Evolutionary conservation across 2,329 filamentous ascomycete genomes (phyloP), one percentile per base, ranked within the genome.

Genomic region (Colletotrichum coccodes): DNA sequence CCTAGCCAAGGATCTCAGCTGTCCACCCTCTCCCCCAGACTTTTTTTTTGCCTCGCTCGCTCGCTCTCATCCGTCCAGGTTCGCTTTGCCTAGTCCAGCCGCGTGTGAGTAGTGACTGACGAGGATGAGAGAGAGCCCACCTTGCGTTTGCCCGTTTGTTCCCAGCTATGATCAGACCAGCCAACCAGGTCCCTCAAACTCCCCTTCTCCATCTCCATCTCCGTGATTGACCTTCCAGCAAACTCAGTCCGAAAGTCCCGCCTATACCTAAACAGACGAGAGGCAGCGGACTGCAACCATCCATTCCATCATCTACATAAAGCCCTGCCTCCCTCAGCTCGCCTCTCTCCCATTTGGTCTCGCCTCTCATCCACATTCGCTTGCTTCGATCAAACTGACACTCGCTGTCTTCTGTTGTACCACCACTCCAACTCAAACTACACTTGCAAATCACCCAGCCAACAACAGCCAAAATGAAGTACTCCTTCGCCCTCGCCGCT

Each of bases 401-500:
- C 52, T 34, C 60, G 65, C 42, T 61, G 42, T 52, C 26, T 28
- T n/a, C 56, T 53, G 30, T 52, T 59, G 57, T 64, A 62, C 68
- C 56, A 46, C 36, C 60, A 64, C 58, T 30, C 62, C 36, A 21
- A 44, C 26, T 23, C 46, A 38, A 44, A 44, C 44, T 54, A 38
- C 23, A 42, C 28, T 23, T 26, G 56, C 64, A 44, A 68, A 65
- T 23, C 66, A 69, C 26, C 46, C 60, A 59, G 32, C 11, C 28
- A 42, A 46, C 42, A 40, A 53, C 62, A 30, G 44, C 34, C 70
- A 71, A 68, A 16, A 73, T 73, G 72, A 73, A 71, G 72, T 73
- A 71, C 68, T 46, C 70, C 26, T 44, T 67, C 67, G 64, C 62
- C 64, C 57, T 79, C 72, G 76, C 75, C 67, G 73, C 77, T 71